These are phyloP conservation scores for Pleurotus sapidus DNA, from an alignment of 768 basidiomycete genomes.

Conservation along the genomic window DNA sequence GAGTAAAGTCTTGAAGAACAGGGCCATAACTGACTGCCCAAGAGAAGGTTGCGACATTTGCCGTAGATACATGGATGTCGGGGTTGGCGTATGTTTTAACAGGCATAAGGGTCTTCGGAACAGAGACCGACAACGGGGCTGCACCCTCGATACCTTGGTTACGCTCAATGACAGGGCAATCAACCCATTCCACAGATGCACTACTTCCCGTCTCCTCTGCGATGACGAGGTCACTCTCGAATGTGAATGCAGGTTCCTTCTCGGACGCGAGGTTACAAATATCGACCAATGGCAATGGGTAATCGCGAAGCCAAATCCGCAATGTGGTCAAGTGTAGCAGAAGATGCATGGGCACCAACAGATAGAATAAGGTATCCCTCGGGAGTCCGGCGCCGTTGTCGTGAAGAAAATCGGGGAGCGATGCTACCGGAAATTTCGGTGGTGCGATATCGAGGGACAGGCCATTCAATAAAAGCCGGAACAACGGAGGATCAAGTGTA, in stretches of 20 bases:
- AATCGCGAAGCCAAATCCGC: constrained; percentile 73
- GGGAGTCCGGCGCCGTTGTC: constrained; percentile 71
- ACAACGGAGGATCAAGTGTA: constrained; percentile 56
- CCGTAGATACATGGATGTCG: constrained; percentile 60
- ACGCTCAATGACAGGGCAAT: constrained; percentile 60
- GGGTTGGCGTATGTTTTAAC: constrained; percentile 90
- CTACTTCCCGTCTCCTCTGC: constrained; percentile 82
- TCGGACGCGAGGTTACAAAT: constrained; percentile 50
- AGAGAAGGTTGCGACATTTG: constrained; percentile 66
- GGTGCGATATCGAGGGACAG: constrained; percentile 52
- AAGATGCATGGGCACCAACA: constrained; percentile 83
- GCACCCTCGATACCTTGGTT: constrained; percentile 50
- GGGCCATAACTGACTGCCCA: constrained; percentile 91
- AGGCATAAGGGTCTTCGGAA: constrained; percentile 94
- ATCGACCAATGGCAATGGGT: constrained; percentile 82
- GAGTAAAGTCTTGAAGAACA: constrained; percentile 83
- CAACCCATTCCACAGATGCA: constrained; percentile 67
- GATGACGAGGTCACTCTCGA: constrained; percentile 78
- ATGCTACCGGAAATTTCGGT: constrained; percentile 56
- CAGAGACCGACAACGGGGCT: constrained; percentile 49
- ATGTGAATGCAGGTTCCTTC: constrained; percentile 47
- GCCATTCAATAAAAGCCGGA: constrained; percentile 62
- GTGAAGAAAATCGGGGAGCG: constrained; percentile 61
- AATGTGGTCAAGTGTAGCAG: constrained; percentile 62
- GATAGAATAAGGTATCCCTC: constrained; percentile 64